Base-by-base conservation (phyloP, 768 basidiomycete genomes). In the Psilocybe cyanescens region DNA sequence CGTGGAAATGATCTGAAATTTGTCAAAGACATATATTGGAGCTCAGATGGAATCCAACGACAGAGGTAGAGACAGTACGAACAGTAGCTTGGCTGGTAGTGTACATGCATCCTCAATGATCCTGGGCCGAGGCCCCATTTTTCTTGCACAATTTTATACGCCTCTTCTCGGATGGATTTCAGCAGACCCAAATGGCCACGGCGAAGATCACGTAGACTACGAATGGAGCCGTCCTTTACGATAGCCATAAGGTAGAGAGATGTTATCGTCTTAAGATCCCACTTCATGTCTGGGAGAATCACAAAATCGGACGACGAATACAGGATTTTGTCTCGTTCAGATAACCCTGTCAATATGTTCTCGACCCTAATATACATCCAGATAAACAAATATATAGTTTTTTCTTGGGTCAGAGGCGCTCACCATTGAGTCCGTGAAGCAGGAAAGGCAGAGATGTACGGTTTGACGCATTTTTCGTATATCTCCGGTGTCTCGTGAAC, bases 51-150 rank as follows among this genome's bases (percentile, higher is more conserved):
- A 6, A 44, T 17, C 48, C 11, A 3, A 14, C n/a, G n/a, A 41
- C 8, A 50, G 16, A 4, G 30, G 5, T 58, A 59, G 11, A 17
- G 28, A 58, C 3, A 3, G 17, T 0, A 81, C 92, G 64, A 60
- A 96, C 96, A 98, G 71, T 98, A 99, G 39, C 89, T 92, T 0
- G 97, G 97, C 70, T 97, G 96, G 72, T 99, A 99, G 72, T 99
- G 97, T 12, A 99, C 76, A 68, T 88, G 95, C 78, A 96, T 79
- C 67, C 95, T 78, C 60, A 97, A 69, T 8, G 86, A 81, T 3
- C 87, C 89, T 14, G 70, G 66, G 3, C 74, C 76, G 1, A 97
- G 75, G 0, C 85, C 88, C 85, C 91, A 99, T 66, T 82, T 83
- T 48, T 83, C 81, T 54, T 78, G 68, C 0, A 85, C 90, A 3